phyloP scores from a whole-genome alignment of 352 stramenopile species.

The Saprolegnia diclina region DNA sequence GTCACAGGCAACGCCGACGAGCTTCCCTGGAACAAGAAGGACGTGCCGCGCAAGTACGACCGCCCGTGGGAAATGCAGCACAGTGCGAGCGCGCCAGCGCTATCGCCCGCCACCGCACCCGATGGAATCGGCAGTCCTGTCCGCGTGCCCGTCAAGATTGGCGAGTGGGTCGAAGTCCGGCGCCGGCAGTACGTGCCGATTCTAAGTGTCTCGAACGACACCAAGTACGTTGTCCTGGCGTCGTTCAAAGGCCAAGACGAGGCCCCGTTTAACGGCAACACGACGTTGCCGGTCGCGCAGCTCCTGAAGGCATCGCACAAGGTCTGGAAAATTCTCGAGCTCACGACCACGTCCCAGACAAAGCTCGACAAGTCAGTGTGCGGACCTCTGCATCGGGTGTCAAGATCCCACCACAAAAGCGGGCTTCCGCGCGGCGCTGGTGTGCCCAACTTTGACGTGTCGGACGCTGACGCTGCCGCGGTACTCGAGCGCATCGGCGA shows the following conservation, averaged over 20 bases:
- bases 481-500: not conserved
- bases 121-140: not conserved
- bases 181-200: slow-evolving; percentile 47
- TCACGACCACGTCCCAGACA: not conserved
- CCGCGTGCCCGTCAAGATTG: slow-evolving; percentile 23
- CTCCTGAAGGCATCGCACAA: not conserved
- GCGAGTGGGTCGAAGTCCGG: slow-evolving; percentile 52
- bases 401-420: slow-evolving; percentile 2
- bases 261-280: not conserved
- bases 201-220: slow-evolving; percentile 35
- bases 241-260: slow-evolving; percentile 17
- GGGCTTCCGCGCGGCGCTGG: slow-evolving; percentile 26
- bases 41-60: slow-evolving; percentile 25
- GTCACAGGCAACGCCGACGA: not conserved
- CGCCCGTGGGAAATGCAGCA: slow-evolving; percentile 29
- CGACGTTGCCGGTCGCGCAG: not conserved
- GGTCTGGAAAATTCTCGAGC: slow-evolving; percentile 9
- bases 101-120: not conserved
- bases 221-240: slow-evolving; percentile 30
- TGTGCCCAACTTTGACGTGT: slow-evolving; percentile 50
- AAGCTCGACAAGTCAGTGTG: not conserved
- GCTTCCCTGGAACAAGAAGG: slow-evolving; percentile 29
- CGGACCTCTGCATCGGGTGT: slow-evolving; percentile 11
- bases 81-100: not conserved
- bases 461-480: slow-evolving; percentile 13